Conservation (phyloP, 345 rosid genomes). For the Populus deltoides region DNA sequence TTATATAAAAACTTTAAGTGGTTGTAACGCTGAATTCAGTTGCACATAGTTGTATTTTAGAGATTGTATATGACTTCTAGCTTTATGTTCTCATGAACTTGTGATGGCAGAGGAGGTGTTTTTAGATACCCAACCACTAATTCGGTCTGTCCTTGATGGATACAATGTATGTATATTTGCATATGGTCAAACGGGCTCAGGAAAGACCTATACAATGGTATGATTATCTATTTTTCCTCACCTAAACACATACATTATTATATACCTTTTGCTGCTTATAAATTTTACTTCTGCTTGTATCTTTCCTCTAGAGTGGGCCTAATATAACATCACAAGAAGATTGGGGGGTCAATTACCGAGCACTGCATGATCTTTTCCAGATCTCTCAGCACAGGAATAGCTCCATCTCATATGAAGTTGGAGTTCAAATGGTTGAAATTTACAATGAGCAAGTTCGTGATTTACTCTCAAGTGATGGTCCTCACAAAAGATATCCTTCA, state of each 20-base stretch:
- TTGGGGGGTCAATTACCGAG: slow-evolving; percentile 97
- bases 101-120: slow-evolving; percentile 75
- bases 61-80: background rate
- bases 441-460: slow-evolving; percentile 99
- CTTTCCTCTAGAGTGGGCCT: slow-evolving; percentile 75
- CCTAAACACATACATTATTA: background rate
- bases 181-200: slow-evolving; percentile 99
- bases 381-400: slow-evolving; percentile 65
- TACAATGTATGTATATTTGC: slow-evolving; percentile 96
- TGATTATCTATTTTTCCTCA: slow-evolving; percentile 2
- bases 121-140: slow-evolving; percentile 82
- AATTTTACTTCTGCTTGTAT: background rate
- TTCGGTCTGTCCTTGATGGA: slow-evolving; percentile 94
- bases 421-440: slow-evolving; percentile 97
- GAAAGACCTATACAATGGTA: slow-evolving; percentile 98
- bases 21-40: background rate
- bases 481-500: slow-evolving; percentile 88
- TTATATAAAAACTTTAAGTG: background rate
- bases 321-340: slow-evolving; percentile 65
- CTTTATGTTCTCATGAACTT: background rate
- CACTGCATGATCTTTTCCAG: slow-evolving; percentile 86
- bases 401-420: slow-evolving; percentile 77
- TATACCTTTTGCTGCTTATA: background rate
- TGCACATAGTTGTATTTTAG: slow-evolving; percentile 3
- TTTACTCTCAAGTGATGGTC: slow-evolving; percentile 61